Conservation (phyloP, 2,329 filamentous ascomycete species). For the Coniochaeta ligniaria region DNA sequence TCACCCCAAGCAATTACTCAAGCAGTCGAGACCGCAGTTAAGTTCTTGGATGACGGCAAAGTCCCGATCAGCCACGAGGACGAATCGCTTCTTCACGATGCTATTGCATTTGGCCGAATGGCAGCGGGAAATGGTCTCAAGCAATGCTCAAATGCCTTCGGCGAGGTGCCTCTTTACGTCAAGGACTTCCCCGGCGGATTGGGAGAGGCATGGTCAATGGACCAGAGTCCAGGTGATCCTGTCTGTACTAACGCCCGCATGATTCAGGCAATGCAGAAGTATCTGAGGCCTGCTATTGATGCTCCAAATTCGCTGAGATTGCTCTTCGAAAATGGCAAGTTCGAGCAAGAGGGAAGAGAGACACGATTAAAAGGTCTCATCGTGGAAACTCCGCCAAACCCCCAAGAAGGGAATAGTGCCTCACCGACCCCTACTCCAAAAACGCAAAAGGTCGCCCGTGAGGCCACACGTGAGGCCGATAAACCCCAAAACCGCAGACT, state of each 20-base stretch:
- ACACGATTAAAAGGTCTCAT: not conserved
- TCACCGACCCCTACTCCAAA: not conserved
- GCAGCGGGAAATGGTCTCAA: slow-evolving; percentile 57
- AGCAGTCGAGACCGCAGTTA: slow-evolving; percentile 57
- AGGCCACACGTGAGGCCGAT: not conserved
- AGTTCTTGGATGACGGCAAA: slow-evolving; percentile 58
- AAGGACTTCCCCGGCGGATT: slow-evolving; percentile 56
- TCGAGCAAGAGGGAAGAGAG: slow-evolving; percentile 27
- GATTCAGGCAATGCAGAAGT: slow-evolving; percentile 44
- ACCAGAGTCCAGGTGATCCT: slow-evolving; percentile 39
- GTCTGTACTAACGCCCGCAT: slow-evolving; percentile 43
- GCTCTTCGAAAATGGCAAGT: slow-evolving; percentile 38
- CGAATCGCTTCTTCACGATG: slow-evolving; percentile 49
- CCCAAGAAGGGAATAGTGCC: not conserved
- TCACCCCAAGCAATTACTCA: slow-evolving; percentile 53
- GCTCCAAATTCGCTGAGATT: slow-evolving; percentile 36
- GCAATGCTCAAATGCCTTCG: slow-evolving; percentile 57
- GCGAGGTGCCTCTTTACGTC: slow-evolving; percentile 73
- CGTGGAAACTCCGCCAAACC: not conserved
- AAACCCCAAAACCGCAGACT: not conserved
- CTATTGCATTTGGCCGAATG: slow-evolving; percentile 56
- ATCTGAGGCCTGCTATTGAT: slow-evolving; percentile 37
- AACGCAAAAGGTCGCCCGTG: not conserved
- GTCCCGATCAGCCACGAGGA: slow-evolving; percentile 56
- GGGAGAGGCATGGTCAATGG: slow-evolving; percentile 62